Evolutionary conservation across 2,329 filamentous ascomycete species (phyloP), one percentile per base, ranked within the genome.

Genomic region (Penicillium verrucosum): DNA sequence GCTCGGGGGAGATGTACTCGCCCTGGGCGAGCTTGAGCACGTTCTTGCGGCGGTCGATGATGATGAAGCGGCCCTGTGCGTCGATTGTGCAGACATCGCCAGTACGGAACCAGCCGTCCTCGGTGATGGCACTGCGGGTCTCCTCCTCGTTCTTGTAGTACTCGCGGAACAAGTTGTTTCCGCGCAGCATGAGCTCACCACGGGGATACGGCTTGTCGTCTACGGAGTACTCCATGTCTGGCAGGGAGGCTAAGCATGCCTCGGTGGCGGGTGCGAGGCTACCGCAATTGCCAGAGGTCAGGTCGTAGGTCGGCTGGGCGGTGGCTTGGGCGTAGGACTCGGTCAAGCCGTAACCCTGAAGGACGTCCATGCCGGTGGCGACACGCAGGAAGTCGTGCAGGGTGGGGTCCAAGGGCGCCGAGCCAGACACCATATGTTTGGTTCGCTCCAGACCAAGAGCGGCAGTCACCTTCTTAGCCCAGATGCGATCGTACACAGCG

Each of bases 11-110:
- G 68, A 99, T 91, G 77, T 99, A 99, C 78, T 99, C 94, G 73
- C 94, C 94, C 76, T 99, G 94, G 0, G 93, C 88, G 54, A 99
- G 85, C 83, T 99, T 99, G 71, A 99, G 85, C n/a, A 99, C 90
- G 77, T 97, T 97, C 88, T 99, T 99, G 78, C 92, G 88, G 68
- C 94, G 92, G 76, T 99, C 94, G 68, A 99, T 88, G 75, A 99
- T 96, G 75, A 85, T 87, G 80, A 97, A 88, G 59, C 92, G 90
- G 60, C 94, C 94, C 70, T 89, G 76, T 64, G 86, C 86, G 75
- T 99, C 94, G 25, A 99, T 81, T 62, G 87, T 84, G 69, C 86
- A 90, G 63, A 99, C 93, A 68, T 99, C 94, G 54, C 94, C 94
- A 0, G 92, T 97, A 73, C 89, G 89, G 84, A 99, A 97, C 94